These are phyloP conservation scores for Haplographium delicatum DNA, from an alignment of 495 filamentous ascomycete genomes.

Conservation along the genomic window DNA sequence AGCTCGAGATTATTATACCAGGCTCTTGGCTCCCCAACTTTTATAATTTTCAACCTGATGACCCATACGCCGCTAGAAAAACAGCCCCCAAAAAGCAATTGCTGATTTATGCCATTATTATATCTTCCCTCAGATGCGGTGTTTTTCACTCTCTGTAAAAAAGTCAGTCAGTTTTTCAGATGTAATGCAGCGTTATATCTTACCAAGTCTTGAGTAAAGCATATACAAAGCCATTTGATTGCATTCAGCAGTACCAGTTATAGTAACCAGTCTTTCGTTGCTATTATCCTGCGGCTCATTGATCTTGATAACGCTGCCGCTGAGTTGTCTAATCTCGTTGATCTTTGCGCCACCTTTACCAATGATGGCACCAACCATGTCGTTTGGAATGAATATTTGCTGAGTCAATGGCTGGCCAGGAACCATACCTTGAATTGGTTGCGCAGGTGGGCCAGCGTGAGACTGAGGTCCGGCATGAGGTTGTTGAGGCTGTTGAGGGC, in stretches of 20 bases:
- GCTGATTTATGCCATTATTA: not conserved
- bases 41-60: not conserved
- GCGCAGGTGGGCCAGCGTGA: slow-evolving; percentile 56
- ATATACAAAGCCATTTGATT: slow-evolving; percentile 99
- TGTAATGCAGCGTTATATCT: slow-evolving; percentile 30
- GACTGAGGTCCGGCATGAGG: slow-evolving; percentile 49
- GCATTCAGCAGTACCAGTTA: slow-evolving; percentile 95
- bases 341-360: slow-evolving; percentile 99
- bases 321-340: slow-evolving; percentile 95
- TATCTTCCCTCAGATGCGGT: slow-evolving; percentile 46
- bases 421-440: slow-evolving; percentile 69
- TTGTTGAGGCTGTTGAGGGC: slow-evolving; percentile 68
- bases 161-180: slow-evolving; percentile 22
- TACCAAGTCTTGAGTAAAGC: slow-evolving; percentile 95
- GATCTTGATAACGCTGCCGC: slow-evolving; percentile 98
- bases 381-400: slow-evolving; percentile 98
- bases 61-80: not conserved
- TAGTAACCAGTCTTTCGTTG: slow-evolving; percentile 95
- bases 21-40: not conserved
- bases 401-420: slow-evolving; percentile 89
- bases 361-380: slow-evolving; percentile 99
- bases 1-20: not conserved
- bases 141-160: slow-evolving; percentile 74
- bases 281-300: slow-evolving; percentile 99
- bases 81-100: not conserved